These are phyloP conservation scores for Rhodofomes roseus DNA, from an alignment of 1,284 basidiomycete genomes.

Conservation along the genomic window DNA sequence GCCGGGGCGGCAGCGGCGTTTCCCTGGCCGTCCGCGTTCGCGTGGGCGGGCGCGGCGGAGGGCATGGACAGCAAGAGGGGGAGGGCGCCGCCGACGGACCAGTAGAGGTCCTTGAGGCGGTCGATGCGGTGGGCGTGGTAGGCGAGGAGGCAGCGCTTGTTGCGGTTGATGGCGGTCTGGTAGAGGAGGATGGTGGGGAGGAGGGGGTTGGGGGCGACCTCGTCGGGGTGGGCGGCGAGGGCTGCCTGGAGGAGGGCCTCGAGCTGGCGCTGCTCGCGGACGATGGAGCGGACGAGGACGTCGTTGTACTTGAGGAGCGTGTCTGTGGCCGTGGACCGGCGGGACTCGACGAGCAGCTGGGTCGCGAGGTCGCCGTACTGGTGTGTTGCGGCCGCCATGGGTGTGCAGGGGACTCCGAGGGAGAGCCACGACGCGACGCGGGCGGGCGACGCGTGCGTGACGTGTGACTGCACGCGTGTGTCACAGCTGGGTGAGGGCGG, in stretches of 20 bases:
- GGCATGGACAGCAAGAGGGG: conserved; percentile 76
- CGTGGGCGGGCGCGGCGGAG: conserved; percentile 18
- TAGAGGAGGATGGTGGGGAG: conserved; percentile 79
- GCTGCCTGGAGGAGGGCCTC: conserved; percentile 56
- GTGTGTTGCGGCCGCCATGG: conserved; percentile 29
- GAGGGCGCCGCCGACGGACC: conserved; percentile 90
- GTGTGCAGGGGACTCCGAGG: not conserved
- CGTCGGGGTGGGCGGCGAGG: conserved; percentile 34
- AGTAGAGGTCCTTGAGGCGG: conserved; percentile 82
- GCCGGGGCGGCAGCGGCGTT: conserved; percentile 11
- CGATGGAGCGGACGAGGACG: conserved; percentile 77
- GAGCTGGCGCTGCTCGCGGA: conserved; percentile 90
- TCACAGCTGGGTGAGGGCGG: not conserved
- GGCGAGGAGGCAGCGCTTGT: conserved; percentile 91
- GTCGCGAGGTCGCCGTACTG: conserved; percentile 84
- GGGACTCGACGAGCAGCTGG: conserved; percentile 83
- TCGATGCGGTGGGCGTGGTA: conserved; percentile 87
- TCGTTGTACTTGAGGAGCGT: conserved; percentile 93
- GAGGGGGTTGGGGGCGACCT: conserved; percentile 26
- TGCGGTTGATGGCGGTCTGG: conserved; percentile 84
- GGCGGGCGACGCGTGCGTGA: not conserved
- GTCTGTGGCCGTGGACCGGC: conserved; percentile 78
- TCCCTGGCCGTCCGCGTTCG: conserved; percentile 2
- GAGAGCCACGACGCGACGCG: not conserved
- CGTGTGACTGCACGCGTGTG: conserved; percentile 3